Base-by-base conservation (phyloP, 2,329 filamentous ascomycete species). In the Microdochium nivale region DNA sequence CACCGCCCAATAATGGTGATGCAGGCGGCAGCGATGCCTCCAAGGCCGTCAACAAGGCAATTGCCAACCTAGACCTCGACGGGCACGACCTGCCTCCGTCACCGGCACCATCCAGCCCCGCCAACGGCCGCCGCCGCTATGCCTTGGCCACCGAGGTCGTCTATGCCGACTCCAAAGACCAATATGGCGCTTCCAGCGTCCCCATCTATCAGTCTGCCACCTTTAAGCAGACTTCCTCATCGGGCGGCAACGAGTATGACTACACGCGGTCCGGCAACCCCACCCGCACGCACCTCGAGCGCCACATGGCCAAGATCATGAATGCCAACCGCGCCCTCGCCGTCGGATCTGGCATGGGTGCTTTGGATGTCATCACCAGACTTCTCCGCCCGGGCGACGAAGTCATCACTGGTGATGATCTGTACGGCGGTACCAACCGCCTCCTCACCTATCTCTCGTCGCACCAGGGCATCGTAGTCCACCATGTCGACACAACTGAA, bases 241-340 rank as follows among this genome's bases (percentile, higher is more conserved):
- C 72, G 47, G 90, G 88, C 54, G 90, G 89, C 54, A 87, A 81
- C 64, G 91, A 97, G 70, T 99, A 97, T 71, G 94, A 99, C 75
- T 99, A 99, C 75, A 97, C 94, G 54, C 88, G 95, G 55, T 97
- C 91, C 33, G 94, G 94, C 52, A 99, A 99, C 68, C 94, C 94
- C 19, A 99, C 94, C 53, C 83, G 94, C 58, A 95, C 92, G 32
- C 94, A 99, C 65, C 82, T 99, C 56, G 94, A 99, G 75, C 84
- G 92, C 53, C 94, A 99, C 70, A 77, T 99, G 61, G 94, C 95
- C 64, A 99, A 99, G 80, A 95, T 99, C 67, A 99, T 99, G 95
- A 91, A 89, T 61, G 94, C 94, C 47, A 84, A 84, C 62, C 87
- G 95, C 52, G 89, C 90, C 10, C 81, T 99, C 49, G 92, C 95